These are phyloP conservation scores for Cydonia oblonga DNA, from an alignment of 331 rosid species.

Conservation along the genomic window DNA sequence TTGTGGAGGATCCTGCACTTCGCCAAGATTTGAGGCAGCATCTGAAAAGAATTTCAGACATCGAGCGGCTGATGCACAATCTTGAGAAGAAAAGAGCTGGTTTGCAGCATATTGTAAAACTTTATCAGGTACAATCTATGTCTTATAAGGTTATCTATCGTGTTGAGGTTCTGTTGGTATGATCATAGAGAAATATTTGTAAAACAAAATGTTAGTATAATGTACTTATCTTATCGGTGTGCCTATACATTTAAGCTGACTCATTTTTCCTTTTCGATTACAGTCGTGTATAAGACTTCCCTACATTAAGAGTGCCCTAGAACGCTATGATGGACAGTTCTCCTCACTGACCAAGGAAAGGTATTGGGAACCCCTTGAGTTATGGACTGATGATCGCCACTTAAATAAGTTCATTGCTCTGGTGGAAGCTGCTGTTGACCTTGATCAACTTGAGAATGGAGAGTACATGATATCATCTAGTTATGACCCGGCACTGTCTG, in stretches of 20 bases:
- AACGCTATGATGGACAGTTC: conserved; percentile 61
- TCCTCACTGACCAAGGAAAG: conserved; percentile 56
- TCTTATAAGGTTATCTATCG: conserved; percentile 1
- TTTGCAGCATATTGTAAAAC: conserved; percentile 83
- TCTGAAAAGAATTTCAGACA: conserved; percentile 81
- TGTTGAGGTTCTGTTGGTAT: conserved; percentile 4
- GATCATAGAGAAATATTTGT: neutral
- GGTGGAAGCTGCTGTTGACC: conserved; percentile 84
- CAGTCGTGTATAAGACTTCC: conserved; percentile 89
- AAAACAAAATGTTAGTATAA: neutral
- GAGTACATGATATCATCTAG: conserved; percentile 86
- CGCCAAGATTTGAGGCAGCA: conserved; percentile 86
- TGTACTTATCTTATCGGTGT: neutral
- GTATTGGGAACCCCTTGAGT: conserved; percentile 51
- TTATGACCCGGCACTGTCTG: conserved; percentile 59
- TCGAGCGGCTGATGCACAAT: conserved; percentile 67
- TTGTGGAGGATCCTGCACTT: conserved; percentile 78
- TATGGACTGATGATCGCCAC: conserved; percentile 64
- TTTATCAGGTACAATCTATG: conserved; percentile 61
- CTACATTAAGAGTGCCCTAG: conserved; percentile 57
- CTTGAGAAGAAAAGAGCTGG: conserved; percentile 82
- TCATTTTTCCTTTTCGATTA: conserved; percentile 23
- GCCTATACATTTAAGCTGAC: conserved; percentile 17
- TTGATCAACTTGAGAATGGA: conserved; percentile 87
- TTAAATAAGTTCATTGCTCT: conserved; percentile 68